Conservation (phyloP, 768 basidiomycete genomes). For the Hortiboletus flavorubellus region DNA sequence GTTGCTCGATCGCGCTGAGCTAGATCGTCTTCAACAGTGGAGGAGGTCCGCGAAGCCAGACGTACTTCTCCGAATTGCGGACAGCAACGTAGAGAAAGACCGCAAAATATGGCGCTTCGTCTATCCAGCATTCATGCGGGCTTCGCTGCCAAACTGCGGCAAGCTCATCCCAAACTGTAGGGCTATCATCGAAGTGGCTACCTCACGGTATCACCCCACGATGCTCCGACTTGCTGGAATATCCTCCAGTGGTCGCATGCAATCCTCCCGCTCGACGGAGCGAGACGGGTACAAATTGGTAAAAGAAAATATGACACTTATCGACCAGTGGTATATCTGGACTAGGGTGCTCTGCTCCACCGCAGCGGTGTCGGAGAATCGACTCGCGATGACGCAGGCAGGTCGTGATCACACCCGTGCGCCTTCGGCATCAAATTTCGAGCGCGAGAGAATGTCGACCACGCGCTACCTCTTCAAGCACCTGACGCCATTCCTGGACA, state of each 20-base stretch:
- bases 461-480: conserved; percentile 82
- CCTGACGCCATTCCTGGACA: conserved; percentile 82
- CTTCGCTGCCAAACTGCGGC: conserved; percentile 48
- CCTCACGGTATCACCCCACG: conserved; percentile 64
- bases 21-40: conserved; percentile 66
- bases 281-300: conserved; percentile 52
- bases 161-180: conserved; percentile 51
- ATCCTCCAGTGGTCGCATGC: conserved; percentile 42
- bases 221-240: conserved; percentile 76
- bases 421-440: conserved; percentile 70
- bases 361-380: conserved; percentile 60
- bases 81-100: conserved; percentile 66
- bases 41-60: conserved; percentile 52
- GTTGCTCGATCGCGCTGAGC: conserved; percentile 56
- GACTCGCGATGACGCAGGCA: conserved; percentile 48
- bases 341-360: conserved; percentile 84
- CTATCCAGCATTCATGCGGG: conserved; percentile 61
- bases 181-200: conserved; percentile 64
- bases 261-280: conserved; percentile 44
- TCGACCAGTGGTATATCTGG: conserved; percentile 85
- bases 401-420: conserved; percentile 67
- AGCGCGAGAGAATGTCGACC: conserved; percentile 78
- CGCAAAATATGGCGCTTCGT: conserved; percentile 71
- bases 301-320: conserved; percentile 52
- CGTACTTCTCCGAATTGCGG: conserved; percentile 63